These are phyloP conservation scores for Ceratobasidium sp. DNA, from an alignment of 1,284 basidiomycete genomes.

Conservation along the genomic window DNA sequence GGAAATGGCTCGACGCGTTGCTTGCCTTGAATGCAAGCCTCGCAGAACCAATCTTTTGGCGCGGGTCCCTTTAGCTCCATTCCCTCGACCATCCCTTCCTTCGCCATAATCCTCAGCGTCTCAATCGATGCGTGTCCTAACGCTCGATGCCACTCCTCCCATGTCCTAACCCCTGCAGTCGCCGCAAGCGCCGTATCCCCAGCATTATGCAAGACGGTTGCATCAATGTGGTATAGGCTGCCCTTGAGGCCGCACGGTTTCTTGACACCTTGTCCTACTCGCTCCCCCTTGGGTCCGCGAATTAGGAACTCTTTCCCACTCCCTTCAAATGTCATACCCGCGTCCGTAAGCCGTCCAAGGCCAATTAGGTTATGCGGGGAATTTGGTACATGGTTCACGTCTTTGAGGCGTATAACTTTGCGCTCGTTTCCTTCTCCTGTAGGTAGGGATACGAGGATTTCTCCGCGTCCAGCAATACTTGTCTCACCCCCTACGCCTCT, in stretches of 20 bases:
- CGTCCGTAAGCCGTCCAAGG: neutral
- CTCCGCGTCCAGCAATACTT: neutral
- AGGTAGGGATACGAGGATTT: neutral
- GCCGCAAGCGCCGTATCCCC: too few species aligned
- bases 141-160: constrained; percentile 3
- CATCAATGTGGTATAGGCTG: too few species aligned
- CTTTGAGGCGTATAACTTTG: constrained; percentile 1
- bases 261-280: neutral
- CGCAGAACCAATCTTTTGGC: neutral
- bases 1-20: neutral
- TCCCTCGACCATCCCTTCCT: neutral
- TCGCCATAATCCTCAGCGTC: neutral
- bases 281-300: neutral
- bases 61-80: neutral
- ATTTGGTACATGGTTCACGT: constrained; percentile 5
- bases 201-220: too few species aligned
- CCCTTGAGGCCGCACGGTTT: too few species aligned
- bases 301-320: neutral
- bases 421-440: neutral
- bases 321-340: constrained; percentile 2
- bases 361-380: constrained; percentile 10
- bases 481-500: neutral
- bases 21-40: neutral
- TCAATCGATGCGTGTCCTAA: neutral
- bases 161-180: neutral